Base-by-base conservation (phyloP, 768 basidiomycete genomes). In the Boletus reticuloceps region DNA sequence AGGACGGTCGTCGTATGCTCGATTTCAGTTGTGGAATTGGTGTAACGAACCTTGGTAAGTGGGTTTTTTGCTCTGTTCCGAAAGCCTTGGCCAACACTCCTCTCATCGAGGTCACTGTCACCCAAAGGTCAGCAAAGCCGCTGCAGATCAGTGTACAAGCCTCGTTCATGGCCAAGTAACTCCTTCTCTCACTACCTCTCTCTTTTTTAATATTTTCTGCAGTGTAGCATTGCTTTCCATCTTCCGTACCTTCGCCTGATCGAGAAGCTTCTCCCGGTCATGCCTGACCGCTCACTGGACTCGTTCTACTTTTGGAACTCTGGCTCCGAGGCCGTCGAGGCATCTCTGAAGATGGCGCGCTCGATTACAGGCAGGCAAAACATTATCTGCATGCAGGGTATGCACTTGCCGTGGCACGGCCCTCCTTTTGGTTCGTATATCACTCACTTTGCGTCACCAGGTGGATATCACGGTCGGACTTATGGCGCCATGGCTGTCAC, bases 261-360 rank as follows among this genome's bases (percentile, higher is more conserved):
- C 65, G 82, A 96, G 69, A 82, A 81, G 51, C 80, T 98, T 8
- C 74, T 96, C 13, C 91, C 94, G 0, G 74, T 89, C 55, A 94
- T 98, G 94, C 95, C 95, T 3, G 75, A 95, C 72, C 80, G 85
- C 0, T 94, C 93, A 1, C 79, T 98, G 32, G 89, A 96, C 69
- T 91, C 91, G 25, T 98, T 98, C 80, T 97, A 94, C 82, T 92
- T 97, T 74, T 92, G 90, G 89, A 98, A 92, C 76, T 95, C 94
- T 3, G 96, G 96, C 3, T 87, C 92, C 1, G 96, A 98, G 71
- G 96, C 94, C 1, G 81, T 94, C 42, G 95, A 97, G 72, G 91
- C 85, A 1, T 80, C 93, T 4, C 72, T 98, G 59, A 98, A 97
- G 75, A 85, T 98, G 75, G 89, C 91, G 4, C 82, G 95, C 34